These are phyloP conservation scores for Oropetium thomaeum DNA, from an alignment of 176 grass and related monocot species.

Conservation along the genomic window DNA sequence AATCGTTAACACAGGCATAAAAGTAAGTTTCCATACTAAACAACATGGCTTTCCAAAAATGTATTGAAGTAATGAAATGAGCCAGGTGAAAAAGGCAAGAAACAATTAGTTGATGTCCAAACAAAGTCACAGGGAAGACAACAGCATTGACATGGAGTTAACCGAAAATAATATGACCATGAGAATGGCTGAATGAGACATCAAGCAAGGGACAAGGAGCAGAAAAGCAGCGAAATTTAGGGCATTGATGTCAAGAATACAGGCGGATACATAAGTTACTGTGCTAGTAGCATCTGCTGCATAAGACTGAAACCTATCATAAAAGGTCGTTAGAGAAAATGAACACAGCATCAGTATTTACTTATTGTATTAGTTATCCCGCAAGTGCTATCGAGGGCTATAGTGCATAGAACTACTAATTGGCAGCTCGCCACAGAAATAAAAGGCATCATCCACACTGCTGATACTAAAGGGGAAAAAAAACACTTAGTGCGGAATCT, in stretches of 20 bases:
- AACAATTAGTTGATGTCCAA: neutral
- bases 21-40: neutral
- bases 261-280: neutral
- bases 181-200: neutral
- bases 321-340: slow-evolving; percentile 5
- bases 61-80: neutral
- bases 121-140: neutral
- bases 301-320: neutral
- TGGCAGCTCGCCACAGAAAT: neutral
- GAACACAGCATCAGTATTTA: neutral
- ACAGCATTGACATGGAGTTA: neutral
- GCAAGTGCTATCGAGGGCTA: neutral
- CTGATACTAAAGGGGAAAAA: neutral
- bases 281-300: neutral
- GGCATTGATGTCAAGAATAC: neutral
- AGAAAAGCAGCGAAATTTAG: neutral
- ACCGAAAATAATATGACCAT: neutral
- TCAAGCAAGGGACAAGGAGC: neutral
- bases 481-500: neutral
- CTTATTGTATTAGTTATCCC: neutral
- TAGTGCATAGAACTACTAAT: neutral
- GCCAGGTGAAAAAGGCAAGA: neutral
- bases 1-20: neutral
- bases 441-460: neutral
- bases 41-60: neutral